These are phyloP conservation scores for Solanum phureja DNA, from an alignment of 257 asterid species.

Conservation along the genomic window DNA sequence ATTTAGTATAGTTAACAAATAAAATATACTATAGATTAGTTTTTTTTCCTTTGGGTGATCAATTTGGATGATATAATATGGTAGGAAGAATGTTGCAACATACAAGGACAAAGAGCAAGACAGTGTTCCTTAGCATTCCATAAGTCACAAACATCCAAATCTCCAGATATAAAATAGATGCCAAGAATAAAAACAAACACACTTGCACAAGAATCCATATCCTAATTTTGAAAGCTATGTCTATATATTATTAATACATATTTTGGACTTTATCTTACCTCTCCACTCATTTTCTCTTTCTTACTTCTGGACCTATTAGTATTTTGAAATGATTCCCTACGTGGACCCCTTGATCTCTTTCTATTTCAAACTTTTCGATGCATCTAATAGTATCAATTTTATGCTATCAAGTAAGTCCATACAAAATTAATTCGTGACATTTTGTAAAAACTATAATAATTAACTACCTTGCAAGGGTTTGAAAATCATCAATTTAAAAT, in stretches of 20 bases:
- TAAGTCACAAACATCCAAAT: conserved; percentile 30
- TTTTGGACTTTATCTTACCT: conserved; percentile 31
- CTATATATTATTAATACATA: conserved; percentile 7
- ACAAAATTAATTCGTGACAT: not conserved
- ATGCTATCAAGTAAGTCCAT: not conserved
- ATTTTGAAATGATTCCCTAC: conserved; percentile 25
- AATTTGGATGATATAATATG: conserved; percentile 10
- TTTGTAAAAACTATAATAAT: not conserved
- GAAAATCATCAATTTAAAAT: not conserved
- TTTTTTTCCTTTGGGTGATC: not conserved
- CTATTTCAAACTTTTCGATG: conserved; percentile 2
- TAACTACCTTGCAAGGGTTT: not conserved
- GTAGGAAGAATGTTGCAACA: conserved; percentile 48
- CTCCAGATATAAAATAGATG: conserved; percentile 30
- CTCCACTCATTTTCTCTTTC: not conserved
- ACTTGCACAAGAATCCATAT: conserved; percentile 34
- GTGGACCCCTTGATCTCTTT: conserved; percentile 19
- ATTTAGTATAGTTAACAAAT: not conserved
- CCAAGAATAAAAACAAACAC: conserved; percentile 14
- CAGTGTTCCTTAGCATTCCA: conserved; percentile 26
- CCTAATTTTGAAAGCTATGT: conserved; percentile 20
- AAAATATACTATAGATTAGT: not conserved
- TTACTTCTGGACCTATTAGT: not conserved
- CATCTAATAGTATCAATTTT: not conserved
- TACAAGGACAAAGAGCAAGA: conserved; percentile 31